phyloP scores from a whole-genome alignment of 2,329 filamentous ascomycete species.

The Paramyrothecium sp. region DNA sequence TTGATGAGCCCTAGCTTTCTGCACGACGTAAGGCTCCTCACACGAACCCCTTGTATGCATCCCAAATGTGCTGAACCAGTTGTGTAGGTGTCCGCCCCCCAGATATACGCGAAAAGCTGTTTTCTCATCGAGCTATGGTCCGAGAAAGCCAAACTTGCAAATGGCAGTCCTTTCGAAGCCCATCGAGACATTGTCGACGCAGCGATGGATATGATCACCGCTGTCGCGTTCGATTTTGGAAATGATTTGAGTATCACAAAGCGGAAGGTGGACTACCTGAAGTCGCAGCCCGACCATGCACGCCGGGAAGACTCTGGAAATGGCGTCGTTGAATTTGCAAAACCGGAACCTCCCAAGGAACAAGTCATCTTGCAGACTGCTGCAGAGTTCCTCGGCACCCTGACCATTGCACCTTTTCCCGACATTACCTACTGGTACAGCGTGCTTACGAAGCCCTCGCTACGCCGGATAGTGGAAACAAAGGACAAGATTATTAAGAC shows the following conservation, averaged over 20 bases:
- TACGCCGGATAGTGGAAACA: background rate
- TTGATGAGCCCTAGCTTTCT: slow-evolving; percentile 14
- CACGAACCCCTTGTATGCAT: background rate
- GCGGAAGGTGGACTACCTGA: background rate
- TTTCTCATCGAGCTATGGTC: background rate
- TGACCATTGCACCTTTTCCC: background rate
- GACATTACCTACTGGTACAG: background rate
- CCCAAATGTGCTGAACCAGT: background rate
- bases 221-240: background rate
- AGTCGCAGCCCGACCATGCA: background rate
- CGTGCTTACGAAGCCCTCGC: background rate
- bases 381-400: background rate
- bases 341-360: background rate
- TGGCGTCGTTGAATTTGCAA: background rate
- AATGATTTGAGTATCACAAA: slow-evolving; percentile 6
- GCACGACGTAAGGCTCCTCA: slow-evolving; percentile 6
- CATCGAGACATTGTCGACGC: background rate
- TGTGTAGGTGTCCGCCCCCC: background rate
- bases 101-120: background rate
- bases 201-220: background rate
- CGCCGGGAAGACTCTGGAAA: background rate
- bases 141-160: background rate
- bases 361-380: background rate
- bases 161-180: background rate
- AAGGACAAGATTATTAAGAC: background rate